These are phyloP conservation scores for Nemania serpens DNA, from an alignment of 2,329 filamentous ascomycete species.

Conservation along the genomic window DNA sequence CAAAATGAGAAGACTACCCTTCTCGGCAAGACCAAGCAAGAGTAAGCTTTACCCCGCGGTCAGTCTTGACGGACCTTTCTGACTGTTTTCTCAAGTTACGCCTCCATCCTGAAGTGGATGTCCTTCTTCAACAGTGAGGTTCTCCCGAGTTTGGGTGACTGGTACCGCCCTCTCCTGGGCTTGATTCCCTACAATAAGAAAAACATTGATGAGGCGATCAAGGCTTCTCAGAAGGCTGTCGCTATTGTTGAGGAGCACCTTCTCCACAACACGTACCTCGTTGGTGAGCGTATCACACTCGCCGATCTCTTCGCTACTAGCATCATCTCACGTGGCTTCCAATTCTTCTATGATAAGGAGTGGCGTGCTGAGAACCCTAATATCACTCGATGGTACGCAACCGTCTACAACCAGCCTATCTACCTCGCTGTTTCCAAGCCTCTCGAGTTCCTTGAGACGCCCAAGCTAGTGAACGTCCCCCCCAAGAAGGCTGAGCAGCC, in stretches of 20 bases:
- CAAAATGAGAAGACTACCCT: constrained; percentile 99
- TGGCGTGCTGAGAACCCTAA: constrained; percentile 85
- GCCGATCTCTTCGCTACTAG: constrained; percentile 86
- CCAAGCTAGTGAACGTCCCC: constrained; percentile 70
- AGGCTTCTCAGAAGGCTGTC: constrained; percentile 70
- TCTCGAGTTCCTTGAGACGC: constrained; percentile 80
- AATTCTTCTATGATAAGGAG: constrained; percentile 91
- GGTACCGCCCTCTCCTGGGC: constrained; percentile 87
- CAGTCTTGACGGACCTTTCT: constrained; percentile 25
- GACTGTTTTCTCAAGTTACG: constrained; percentile 62
- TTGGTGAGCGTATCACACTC: constrained; percentile 95
- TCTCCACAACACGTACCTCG: constrained; percentile 91
- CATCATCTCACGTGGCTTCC: constrained; percentile 84
- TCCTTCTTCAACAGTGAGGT: constrained; percentile 94
- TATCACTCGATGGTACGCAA: constrained; percentile 91
- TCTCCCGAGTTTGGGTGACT: constrained; percentile 71
- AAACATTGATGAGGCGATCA: constrained; percentile 79
- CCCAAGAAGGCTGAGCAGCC: constrained; percentile 80
- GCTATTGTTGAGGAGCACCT: constrained; percentile 84
- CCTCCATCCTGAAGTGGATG: constrained; percentile 97
- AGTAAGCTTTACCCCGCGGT: constrained; percentile 59
- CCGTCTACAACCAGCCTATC: constrained; percentile 89
- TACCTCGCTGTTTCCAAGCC: constrained; percentile 80
- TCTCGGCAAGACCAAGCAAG: constrained; percentile 99
- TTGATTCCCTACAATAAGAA: constrained; percentile 96